Base-by-base conservation (phyloP, 208 protist species). In the Phytomonas sp. region DNA sequence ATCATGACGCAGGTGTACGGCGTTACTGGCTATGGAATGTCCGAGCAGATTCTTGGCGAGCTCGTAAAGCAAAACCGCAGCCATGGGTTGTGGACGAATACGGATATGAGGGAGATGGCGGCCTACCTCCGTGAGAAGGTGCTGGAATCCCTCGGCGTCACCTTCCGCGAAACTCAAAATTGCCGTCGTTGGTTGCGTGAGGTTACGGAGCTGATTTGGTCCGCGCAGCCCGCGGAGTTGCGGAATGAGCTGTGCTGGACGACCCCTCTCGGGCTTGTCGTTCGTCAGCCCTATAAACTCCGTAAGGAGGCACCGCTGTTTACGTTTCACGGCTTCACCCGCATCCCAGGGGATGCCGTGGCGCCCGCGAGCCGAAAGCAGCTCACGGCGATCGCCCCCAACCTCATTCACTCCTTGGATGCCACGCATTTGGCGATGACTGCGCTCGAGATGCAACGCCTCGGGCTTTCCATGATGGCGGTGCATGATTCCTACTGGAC, bases 401-500 rank as follows among this genome's bases (percentile, higher is more conserved):
- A 99, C 76, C 98, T 97, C 53, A 97, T 99, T 64, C 98, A 99
- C 87, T 99, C 97, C 0, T 84, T 99, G 6, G 98, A 99, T 83
- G 94, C 97, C 7, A 98, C 97, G 7, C 98, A 99, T 79, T 94
- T 99, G 69, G 88, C 98, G 26, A 94, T 99, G 87, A 99, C 98
- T 23, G 97, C 98, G 33, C 74, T 95, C 5, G 80, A 91, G 66
- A 98, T 98, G 86, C 77, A 96, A 43, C 70, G 93, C 2, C 76
- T 79, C 5, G 94, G 87, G 1, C 78, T 97, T 13, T 92, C 79
- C 31, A 94, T 95, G 73, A 99, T 98, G 87, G 97, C 97, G 9
- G 98, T 99, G 65, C 98, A 99, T 74, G 98, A 99, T 83, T 97
- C 86, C 20, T 99, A 96, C 85, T 99, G 98, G 98, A 98, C 97